Evolutionary conservation across 2,329 filamentous ascomycete species (phyloP).

Genomic region (Penicillium digitatum): DNA sequence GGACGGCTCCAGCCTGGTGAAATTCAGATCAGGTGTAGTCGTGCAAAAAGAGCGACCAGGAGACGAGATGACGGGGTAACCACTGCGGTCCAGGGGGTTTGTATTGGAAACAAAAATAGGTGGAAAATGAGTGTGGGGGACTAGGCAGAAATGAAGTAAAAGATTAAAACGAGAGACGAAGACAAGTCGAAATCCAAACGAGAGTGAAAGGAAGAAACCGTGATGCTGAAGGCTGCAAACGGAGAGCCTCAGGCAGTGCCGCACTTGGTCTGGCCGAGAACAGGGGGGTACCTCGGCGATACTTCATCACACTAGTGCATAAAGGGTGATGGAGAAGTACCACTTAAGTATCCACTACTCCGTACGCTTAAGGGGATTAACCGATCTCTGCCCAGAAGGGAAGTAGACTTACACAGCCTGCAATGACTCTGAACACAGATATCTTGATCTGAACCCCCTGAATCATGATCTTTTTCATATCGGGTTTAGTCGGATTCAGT

Average conservation of each 20-base stretch:
- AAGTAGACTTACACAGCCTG: slow-evolving; percentile 10
- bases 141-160: slow-evolving; percentile 13
- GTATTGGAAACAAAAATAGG: slow-evolving; percentile 9
- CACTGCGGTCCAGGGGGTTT: not conserved
- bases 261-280: slow-evolving; percentile 26
- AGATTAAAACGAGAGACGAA: slow-evolving; percentile 17
- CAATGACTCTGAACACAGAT: not conserved
- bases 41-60: slow-evolving; percentile 19
- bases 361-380: not conserved
- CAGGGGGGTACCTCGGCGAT: slow-evolving; percentile 10
- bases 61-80: slow-evolving; percentile 10
- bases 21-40: slow-evolving; percentile 22
- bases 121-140: slow-evolving; percentile 12
- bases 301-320: not conserved
- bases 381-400: slow-evolving; percentile 1
- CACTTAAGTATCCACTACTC: not conserved
- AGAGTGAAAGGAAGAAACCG: slow-evolving; percentile 5
- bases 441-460: not conserved
- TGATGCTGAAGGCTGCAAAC: slow-evolving; percentile 14
- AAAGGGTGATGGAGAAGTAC: not conserved
- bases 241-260: slow-evolving; percentile 23
- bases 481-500: slow-evolving; percentile 4
- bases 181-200: not conserved
- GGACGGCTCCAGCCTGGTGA: slow-evolving; percentile 24
- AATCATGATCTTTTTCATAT: not conserved